Evolutionary conservation across 2,329 filamentous ascomycete species (phyloP).

Genomic region (Fusarium poae): DNA sequence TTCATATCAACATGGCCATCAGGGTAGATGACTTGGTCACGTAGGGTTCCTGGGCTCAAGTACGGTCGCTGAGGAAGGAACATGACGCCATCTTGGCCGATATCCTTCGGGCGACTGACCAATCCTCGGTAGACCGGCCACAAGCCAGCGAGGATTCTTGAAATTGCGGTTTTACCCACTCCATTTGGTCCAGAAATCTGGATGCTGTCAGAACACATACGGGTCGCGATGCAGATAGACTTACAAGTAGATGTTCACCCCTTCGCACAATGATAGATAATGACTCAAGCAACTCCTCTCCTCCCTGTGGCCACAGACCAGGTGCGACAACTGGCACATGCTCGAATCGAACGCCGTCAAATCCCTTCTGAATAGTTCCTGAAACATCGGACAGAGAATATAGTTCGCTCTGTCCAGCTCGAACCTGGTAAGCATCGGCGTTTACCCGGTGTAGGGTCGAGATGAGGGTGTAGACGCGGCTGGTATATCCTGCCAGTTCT

Average conservation of each 20-base stretch:
- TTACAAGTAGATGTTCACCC: slow-evolving; percentile 86
- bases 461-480: slow-evolving; percentile 93
- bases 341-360: slow-evolving; percentile 93
- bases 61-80: slow-evolving; percentile 96
- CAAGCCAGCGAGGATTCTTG: slow-evolving; percentile 87
- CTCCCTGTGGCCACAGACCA: slow-evolving; percentile 86
- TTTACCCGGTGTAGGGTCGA: slow-evolving; percentile 95
- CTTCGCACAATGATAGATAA: slow-evolving; percentile 89
- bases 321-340: slow-evolving; percentile 94
- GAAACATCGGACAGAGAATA: slow-evolving; percentile 93
- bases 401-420: slow-evolving; percentile 76
- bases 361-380: slow-evolving; percentile 93
- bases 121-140: slow-evolving; percentile 97
- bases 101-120: slow-evolving; percentile 84
- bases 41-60: slow-evolving; percentile 88
- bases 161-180: slow-evolving; percentile 90
- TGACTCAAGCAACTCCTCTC: slow-evolving; percentile 90
- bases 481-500: slow-evolving; percentile 95
- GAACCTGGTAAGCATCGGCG: slow-evolving; percentile 85
- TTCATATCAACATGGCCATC: slow-evolving; percentile 96
- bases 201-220: slow-evolving; percentile 29
- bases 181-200: slow-evolving; percentile 93
- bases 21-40: slow-evolving; percentile 98
- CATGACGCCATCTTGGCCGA: slow-evolving; percentile 94
- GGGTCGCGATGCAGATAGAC: slow-evolving; percentile 36